Evolutionary conservation across 2,329 filamentous ascomycete genomes (phyloP), one percentile per base, ranked within the genome.

Genomic region (Paraphoma chrysanthemicola): DNA sequence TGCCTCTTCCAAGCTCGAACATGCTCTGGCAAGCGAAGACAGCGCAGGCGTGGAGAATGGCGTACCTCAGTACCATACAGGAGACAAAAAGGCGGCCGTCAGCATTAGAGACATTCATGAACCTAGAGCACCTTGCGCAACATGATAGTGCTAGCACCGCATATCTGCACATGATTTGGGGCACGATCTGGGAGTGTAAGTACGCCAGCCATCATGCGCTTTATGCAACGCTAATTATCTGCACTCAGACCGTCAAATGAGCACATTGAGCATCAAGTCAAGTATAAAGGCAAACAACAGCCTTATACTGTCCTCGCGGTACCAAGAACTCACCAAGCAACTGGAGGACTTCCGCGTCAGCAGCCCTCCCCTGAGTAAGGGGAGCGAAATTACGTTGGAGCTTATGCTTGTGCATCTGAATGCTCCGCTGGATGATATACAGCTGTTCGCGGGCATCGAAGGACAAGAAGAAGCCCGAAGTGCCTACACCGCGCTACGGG

Each of bases 381-480:
- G 57, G 17, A 48, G 56, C 38, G 67, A 70, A 33, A 65, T 69
- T 23, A 64, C 78, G 16, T 78, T 83, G 1, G 78, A 82, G 63
- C 77, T 89, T 1, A 78, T 89, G 10, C 77, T 87, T 54, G 84
- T 90, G 80, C 85, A 89, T 65, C 78, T 90, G 4, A 84, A 90
- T 69, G 82, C 88, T 43, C 86, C 86, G 0, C 77, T 90, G 2
- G 84, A 88, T 60, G 87, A 90, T 54, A 77, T 90, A 14, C 87
- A 90, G 65, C 80, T 88, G 4, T 90, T 90, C 61, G 85, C 86
- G 0, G 88, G 88, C 5, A 87, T 88, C 43, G 87, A 88, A 60
- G 88, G 86, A 23, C 84, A 88, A 58, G 87, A 89, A 33, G 86
- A 90, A 68, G 88, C 88, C 4, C 81, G 85, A 4, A 77, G 82